phyloP scores from a whole-genome alignment of 352 stramenopile genomes.

The Aphanomyces stellatus region DNA sequence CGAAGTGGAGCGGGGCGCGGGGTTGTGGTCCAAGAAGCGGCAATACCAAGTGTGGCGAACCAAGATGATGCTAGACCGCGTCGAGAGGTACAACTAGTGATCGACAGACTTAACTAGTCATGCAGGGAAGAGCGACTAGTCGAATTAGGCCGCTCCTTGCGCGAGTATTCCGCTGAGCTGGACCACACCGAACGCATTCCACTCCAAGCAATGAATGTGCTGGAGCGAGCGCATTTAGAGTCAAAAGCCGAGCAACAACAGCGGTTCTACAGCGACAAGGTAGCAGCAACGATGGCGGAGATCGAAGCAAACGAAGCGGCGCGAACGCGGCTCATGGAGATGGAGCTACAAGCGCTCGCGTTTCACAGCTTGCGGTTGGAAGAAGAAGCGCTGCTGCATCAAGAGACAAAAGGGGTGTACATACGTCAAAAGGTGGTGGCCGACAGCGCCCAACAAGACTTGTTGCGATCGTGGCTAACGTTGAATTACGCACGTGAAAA shows the following conservation, averaged over 20 bases:
- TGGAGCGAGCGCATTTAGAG: constrained; percentile 40
- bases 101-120: neutral
- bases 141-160: constrained; percentile 33
- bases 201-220: constrained; percentile 38
- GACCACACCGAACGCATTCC: constrained; percentile 39
- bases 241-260: constrained; percentile 23
- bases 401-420: neutral
- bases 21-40: constrained; percentile 12
- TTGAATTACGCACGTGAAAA: constrained; percentile 57
- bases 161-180: constrained; percentile 32
- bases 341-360: constrained; percentile 37
- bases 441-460: constrained; percentile 20
- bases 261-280: constrained; percentile 16
- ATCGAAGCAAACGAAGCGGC: constrained; percentile 34
- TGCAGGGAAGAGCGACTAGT: constrained; percentile 25
- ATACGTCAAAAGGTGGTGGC: neutral
- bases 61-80: constrained; percentile 13
- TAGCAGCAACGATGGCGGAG: constrained; percentile 24
- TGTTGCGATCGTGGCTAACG: constrained; percentile 44
- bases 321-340: constrained; percentile 32
- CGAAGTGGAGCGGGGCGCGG: constrained; percentile 4
- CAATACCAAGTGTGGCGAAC: constrained; percentile 19
- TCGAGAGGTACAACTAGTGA: neutral
- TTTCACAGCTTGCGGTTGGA: constrained; percentile 40
- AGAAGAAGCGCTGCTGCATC: constrained; percentile 41